Percentiles rank a stretch among this genome's conserved stretches.
Evolutionary conservation across 176 grass and related monocot genomes (phyloP).

Genomic region (Luzula sylvatica): DNA sequence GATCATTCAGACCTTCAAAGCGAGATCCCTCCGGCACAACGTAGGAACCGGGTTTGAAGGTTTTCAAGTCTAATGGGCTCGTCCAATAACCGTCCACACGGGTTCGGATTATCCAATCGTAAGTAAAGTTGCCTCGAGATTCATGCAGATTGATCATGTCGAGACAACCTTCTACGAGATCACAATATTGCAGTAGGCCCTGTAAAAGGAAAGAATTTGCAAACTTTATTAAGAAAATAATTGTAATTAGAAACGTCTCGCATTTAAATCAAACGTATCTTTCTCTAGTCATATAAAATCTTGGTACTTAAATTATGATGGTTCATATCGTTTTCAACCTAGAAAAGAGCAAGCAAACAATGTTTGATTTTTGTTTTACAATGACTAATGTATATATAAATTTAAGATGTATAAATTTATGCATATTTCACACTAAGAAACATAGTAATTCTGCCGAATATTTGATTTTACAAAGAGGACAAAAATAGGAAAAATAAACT

Average conservation of each 20-base stretch:
- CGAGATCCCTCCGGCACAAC: constrained; percentile 57
- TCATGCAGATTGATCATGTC: constrained; percentile 49
- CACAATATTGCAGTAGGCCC: constrained; percentile 80
- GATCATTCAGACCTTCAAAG: constrained; percentile 76
- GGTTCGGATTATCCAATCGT: constrained; percentile 57
- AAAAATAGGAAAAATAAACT: too few species aligned
- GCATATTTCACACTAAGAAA: too few species aligned
- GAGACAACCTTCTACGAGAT: constrained; percentile 70
- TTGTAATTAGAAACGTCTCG: too few species aligned
- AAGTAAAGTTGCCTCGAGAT: constrained; percentile 38
- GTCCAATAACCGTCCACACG: constrained; percentile 75
- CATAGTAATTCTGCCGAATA: too few species aligned
- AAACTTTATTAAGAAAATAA: too few species aligned
- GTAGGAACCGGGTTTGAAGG: constrained; percentile 14
- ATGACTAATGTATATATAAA: background rate
- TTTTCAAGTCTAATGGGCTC: constrained; percentile 7
- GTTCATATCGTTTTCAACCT: background rate
- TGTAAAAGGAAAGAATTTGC: constrained; percentile 1
- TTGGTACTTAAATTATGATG: background rate
- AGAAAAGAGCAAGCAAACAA: background rate
- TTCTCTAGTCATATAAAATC: constrained; percentile 9
- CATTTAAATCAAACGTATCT: too few species aligned
- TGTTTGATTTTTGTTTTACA: background rate
- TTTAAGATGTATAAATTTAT: too few species aligned
- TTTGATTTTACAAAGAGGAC: too few species aligned